phyloP scores from a whole-genome alignment of 2,329 filamentous ascomycete genomes.

The Fusarium sp. region DNA sequence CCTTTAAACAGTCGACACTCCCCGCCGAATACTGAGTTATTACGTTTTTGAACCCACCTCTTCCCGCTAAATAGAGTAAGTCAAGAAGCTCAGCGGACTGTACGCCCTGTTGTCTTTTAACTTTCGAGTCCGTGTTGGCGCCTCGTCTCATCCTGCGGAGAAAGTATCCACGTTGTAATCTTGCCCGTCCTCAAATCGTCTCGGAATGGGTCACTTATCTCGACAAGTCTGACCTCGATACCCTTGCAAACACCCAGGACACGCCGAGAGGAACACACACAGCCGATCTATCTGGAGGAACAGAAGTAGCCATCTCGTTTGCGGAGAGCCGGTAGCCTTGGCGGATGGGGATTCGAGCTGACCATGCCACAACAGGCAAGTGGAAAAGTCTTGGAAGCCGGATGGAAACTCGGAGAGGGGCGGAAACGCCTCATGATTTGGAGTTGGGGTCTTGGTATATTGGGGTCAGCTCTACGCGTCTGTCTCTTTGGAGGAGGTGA shows the following conservation, averaged over 20 bases:
- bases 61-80: constrained; percentile 30
- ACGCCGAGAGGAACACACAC: neutral
- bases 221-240: neutral
- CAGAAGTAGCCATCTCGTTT: constrained; percentile 12
- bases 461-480: constrained; percentile 11
- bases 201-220: neutral
- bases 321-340: constrained; percentile 28
- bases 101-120: neutral
- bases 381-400: constrained; percentile 36
- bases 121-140: neutral
- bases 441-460: constrained; percentile 30
- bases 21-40: constrained; percentile 28
- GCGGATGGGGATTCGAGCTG: constrained; percentile 15
- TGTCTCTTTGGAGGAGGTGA: neutral
- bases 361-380: constrained; percentile 31
- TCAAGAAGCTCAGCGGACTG: constrained; percentile 10
- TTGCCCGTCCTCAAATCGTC: neutral
- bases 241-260: constrained; percentile 1
- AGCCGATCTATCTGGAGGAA: neutral
- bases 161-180: neutral
- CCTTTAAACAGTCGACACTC: constrained; percentile 14
- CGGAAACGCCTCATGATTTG: constrained; percentile 8
- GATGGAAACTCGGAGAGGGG: constrained; percentile 16
- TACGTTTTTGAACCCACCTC: constrained; percentile 39
- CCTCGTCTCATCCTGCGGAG: constrained; percentile 1